Evolutionary conservation across 495 filamentous ascomycete species (phyloP), one percentile per base, ranked within the genome.

Genomic region (Podospora didyma): DNA sequence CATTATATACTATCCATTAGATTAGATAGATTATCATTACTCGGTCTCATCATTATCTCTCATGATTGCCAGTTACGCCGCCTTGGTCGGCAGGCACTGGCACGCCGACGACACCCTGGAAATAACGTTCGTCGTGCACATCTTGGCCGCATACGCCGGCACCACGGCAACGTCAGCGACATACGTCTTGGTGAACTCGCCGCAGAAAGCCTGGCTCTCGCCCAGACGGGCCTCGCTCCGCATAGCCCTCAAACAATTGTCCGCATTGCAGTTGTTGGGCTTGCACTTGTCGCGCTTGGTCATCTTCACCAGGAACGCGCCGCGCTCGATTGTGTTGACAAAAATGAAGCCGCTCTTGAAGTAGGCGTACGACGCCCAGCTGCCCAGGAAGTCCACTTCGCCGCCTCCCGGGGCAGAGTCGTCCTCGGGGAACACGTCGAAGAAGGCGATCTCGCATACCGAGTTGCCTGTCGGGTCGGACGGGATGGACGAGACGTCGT

Each of bases 341-440:
- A 81, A 60, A 45, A 85, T 73, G 64, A 69, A 79, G 31, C 80
- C 80, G 47, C 68, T 74, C 70, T 78, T 71, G 64, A 85, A 84
- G 54, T 73, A 75, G 1, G 79, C 72, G 68, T 81, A 83, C 54
- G 69, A 71, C 50, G 68, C 70, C 82, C 82, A 84, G 19, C 72
- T 76, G 16, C 82, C 81, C 22, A 75, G 65, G 61, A 83, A 84
- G 47, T 76, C 75, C 20, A 80, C 52, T 4, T 71, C 57, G 7
- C 78, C 81, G 28, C 75, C 76, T 31, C 39, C 39, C 12, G 39
- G 39, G 9, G 67, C 71, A 7, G 63, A 58, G 59, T 84, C 81
- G 59, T 84, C 81, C 62, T 83, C 81, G 20, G 81, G 82, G 67
- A 82, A 79, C 59, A 82, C 70, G 63, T 86, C 82, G 57, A 85